Base-by-base conservation (phyloP, 345 rosid species). In the Balakata baccata region DNA sequence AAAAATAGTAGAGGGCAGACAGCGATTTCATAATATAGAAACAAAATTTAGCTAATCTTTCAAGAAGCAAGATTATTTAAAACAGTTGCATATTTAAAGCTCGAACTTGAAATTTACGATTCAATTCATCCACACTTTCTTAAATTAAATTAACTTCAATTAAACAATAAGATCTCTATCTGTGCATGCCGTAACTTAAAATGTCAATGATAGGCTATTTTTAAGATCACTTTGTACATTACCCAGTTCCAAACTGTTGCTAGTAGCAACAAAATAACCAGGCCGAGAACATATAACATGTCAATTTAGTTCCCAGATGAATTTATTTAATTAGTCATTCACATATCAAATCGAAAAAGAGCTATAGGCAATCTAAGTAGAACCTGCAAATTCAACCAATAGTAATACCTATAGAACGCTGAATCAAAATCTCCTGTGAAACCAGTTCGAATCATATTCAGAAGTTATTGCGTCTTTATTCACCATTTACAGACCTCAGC, bases 401-500 rank as follows among this genome's bases (percentile, higher is more conserved):
- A 63, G 22, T 4, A 49, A 54, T 65, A 22, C 58, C 39, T 25
- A 47, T 22, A 72, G 46, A 72, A 65, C 11, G 47, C 63, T 45
- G 56, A 54, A 50, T 7, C 25, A 25, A 22, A 41, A 49, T 64
- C 25, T 34, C 29, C 46, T 6, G 11, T 7, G 4, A 12, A 20
- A 34, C 25, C 62, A 23, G 6, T 25, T 5, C 14, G 46, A 6
- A 20, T 34, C 38, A 50, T 5, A 65, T 63, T 14, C 23, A 57
- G 4, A 49, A 53, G 38, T 34, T 23, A 37, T 25, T 58, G 56
- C 18, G 11, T 53, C 51, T 11, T 18, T 11, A 39, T 20, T 34
- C 20, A 49, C 51, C 39, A 78, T 54, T 76, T 62, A 84, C 47
- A 67, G 22, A 61, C 66, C 45, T 46, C 57, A 43, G 23, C 57